Evolutionary conservation across 2,329 filamentous ascomycete species (phyloP).

Genomic region (Aspergillus quadricinctus): DNA sequence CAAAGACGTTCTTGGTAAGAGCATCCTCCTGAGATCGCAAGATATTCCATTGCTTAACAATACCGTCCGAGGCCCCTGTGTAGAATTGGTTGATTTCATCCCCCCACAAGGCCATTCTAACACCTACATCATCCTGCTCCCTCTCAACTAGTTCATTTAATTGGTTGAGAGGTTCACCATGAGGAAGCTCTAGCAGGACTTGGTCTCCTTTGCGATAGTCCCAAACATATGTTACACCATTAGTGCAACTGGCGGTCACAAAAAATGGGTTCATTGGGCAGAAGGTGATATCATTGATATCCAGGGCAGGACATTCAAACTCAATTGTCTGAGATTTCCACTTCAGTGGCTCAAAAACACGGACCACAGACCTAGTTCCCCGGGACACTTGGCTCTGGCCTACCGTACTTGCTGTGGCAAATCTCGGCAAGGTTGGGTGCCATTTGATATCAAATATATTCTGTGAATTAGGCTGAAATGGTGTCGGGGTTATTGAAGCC

Average conservation of each 20-base stretch:
- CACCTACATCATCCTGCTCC: conserved; percentile 54
- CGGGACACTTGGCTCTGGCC: conserved; percentile 27
- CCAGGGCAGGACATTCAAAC: conserved; percentile 54
- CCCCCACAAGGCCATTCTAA: conserved; percentile 57
- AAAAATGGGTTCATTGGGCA: conserved; percentile 44
- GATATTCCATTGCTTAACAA: conserved; percentile 58
- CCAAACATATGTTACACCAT: conserved; percentile 59
- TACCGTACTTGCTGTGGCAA: conserved; percentile 52
- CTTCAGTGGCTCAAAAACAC: conserved; percentile 46
- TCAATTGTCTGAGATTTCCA: conserved; percentile 38
- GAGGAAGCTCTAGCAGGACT: conserved; percentile 47
- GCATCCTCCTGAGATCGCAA: conserved; percentile 48
- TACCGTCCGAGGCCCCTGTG: conserved; percentile 58
- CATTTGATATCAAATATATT: conserved; percentile 58
- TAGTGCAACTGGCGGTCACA: conserved; percentile 57
- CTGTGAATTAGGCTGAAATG: conserved; percentile 45
- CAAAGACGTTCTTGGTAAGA: conserved; percentile 48
- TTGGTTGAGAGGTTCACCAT: conserved; percentile 49
- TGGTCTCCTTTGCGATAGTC: conserved; percentile 47
- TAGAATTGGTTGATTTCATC: conserved; percentile 49
- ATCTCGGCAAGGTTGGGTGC: conserved; percentile 47
- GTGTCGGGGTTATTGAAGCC: conserved; percentile 28
- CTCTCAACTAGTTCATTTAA: conserved; percentile 35
- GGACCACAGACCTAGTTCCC: conserved; percentile 46
- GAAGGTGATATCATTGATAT: conserved; percentile 59